Evolutionary conservation across 768 basidiomycete genomes (phyloP).

Genomic region (Pisolithus orientalis): DNA sequence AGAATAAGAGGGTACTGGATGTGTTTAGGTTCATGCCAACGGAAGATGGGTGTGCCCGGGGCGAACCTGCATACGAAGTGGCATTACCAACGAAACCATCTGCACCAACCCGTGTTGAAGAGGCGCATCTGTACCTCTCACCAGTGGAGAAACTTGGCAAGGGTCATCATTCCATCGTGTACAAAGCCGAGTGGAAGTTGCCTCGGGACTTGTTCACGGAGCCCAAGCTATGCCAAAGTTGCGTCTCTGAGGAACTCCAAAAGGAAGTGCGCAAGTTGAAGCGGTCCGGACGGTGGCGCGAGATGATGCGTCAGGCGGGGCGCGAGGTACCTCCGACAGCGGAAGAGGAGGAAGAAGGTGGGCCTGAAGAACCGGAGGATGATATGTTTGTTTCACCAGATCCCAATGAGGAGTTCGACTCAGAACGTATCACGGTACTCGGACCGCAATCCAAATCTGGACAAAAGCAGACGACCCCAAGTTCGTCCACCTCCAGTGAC

Average conservation of each 20-base stretch:
- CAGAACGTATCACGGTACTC: background rate
- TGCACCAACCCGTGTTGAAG: constrained; percentile 19
- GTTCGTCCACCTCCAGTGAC: background rate
- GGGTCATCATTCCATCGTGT: constrained; percentile 51
- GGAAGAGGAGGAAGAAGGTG: constrained; percentile 1
- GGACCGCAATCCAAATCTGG: background rate
- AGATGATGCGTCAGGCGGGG: constrained; percentile 7
- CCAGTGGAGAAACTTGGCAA: constrained; percentile 30
- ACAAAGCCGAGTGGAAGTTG: constrained; percentile 46
- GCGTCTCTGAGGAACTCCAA: constrained; percentile 29
- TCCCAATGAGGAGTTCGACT: background rate
- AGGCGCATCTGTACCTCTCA: constrained; percentile 47
- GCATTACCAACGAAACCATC: constrained; percentile 22
- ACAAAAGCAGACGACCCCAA: background rate
- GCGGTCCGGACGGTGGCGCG: constrained; percentile 15
- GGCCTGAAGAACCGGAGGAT: background rate
- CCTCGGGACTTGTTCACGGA: constrained; percentile 36
- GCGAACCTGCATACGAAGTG: constrained; percentile 25
- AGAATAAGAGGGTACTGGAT: constrained; percentile 14
- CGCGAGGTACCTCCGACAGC: background rate
- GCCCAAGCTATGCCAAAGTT: constrained; percentile 32
- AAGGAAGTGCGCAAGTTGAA: constrained; percentile 18
- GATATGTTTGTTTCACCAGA: background rate
- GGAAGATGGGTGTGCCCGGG: constrained; percentile 16
- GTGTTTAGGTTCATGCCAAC: constrained; percentile 14